phyloP scores from a whole-genome alignment of 2,329 filamentous ascomycete genomes.

The Microascus cirrosus region DNA sequence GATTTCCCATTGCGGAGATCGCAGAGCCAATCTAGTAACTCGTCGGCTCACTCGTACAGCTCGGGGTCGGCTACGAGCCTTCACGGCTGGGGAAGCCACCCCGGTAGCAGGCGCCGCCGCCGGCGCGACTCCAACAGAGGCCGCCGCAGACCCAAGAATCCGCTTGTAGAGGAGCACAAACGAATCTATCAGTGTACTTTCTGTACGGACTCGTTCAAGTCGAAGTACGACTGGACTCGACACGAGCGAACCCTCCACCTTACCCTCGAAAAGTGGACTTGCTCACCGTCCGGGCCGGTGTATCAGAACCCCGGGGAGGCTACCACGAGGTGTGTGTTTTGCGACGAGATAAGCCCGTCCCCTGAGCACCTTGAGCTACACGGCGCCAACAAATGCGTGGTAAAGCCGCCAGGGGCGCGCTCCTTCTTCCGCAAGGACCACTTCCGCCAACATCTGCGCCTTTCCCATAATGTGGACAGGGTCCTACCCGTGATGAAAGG shows the following conservation, averaged over 20 bases:
- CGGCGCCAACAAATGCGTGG: constrained; percentile 34
- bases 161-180: not conserved
- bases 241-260: constrained; percentile 37
- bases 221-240: constrained; percentile 33
- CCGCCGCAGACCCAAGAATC: not conserved
- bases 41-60: constrained; percentile 12
- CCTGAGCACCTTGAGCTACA: constrained; percentile 22
- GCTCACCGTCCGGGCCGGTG: constrained; percentile 20
- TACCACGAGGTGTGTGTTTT: constrained; percentile 28
- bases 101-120: not conserved
- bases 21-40: constrained; percentile 7
- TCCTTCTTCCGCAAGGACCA: constrained; percentile 32
- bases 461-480: constrained; percentile 29
- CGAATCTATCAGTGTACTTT: constrained; percentile 31
- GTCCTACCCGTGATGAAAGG: constrained; percentile 25
- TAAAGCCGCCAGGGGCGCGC: constrained; percentile 31
- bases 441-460: constrained; percentile 27
- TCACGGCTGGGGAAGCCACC: constrained; percentile 10
- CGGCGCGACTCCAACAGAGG: constrained; percentile 3
- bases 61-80: constrained; percentile 12
- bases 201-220: constrained; percentile 31
- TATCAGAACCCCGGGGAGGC: constrained; percentile 24
- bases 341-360: constrained; percentile 18
- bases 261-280: constrained; percentile 35
- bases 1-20: constrained; percentile 8